Evolutionary conservation across 257 asterid genomes (phyloP).

Genomic region (Gentiana macrophylla): DNA sequence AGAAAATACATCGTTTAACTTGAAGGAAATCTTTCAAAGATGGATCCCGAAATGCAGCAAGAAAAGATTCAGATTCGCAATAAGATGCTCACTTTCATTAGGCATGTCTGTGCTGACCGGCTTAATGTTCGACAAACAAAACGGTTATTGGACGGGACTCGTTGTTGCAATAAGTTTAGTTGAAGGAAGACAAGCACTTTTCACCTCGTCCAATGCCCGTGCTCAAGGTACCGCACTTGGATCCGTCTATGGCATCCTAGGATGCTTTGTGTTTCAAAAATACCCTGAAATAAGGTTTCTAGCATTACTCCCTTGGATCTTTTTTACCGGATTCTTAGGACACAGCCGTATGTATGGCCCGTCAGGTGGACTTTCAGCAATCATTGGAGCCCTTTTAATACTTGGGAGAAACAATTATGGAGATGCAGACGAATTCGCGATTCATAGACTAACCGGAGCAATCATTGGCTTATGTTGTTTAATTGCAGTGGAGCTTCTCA

Average conservation of each 20-base stretch:
- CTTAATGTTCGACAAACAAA: slow-evolving; percentile 29
- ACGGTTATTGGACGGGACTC: slow-evolving; percentile 75
- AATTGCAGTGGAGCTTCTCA: slow-evolving; percentile 38
- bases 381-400: slow-evolving; percentile 54
- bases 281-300: slow-evolving; percentile 25
- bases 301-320: slow-evolving; percentile 65
- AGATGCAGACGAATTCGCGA: slow-evolving; percentile 42
- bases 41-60: slow-evolving; percentile 8
- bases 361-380: slow-evolving; percentile 55
- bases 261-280: slow-evolving; percentile 35
- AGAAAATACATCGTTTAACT: background rate
- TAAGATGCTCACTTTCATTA: slow-evolving; percentile 48
- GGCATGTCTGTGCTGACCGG: slow-evolving; percentile 58
- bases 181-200: slow-evolving; percentile 41
- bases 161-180: slow-evolving; percentile 56
- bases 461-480: slow-evolving; percentile 42
- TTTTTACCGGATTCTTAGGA: slow-evolving; percentile 38
- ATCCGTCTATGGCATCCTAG: slow-evolving; percentile 61
- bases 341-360: slow-evolving; percentile 57
- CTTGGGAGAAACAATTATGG: slow-evolving; percentile 60
- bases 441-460: slow-evolving; percentile 43
- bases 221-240: slow-evolving; percentile 81
- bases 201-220: slow-evolving; percentile 54
- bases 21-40: background rate
- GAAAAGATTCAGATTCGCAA: slow-evolving; percentile 31